Evolutionary conservation across 768 basidiomycete genomes (phyloP).

Genomic region (Calocybe indica): DNA sequence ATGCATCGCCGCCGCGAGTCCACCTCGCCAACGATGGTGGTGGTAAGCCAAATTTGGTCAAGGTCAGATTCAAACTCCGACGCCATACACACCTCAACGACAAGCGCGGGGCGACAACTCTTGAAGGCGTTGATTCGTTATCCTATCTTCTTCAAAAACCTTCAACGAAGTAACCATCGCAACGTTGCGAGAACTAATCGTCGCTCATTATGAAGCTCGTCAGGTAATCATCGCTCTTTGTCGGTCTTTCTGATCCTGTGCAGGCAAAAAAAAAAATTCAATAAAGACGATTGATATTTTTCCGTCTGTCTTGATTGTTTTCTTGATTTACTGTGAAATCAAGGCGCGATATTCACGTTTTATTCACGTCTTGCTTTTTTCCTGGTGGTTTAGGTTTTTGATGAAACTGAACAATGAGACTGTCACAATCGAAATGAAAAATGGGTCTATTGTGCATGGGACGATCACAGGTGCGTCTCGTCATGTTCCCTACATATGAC

Average conservation of each 20-base stretch:
- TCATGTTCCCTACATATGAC: too few relatives aligned
- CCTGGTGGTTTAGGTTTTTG: constrained; percentile 64
- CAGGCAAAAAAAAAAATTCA: neutral
- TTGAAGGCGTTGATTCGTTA: too few relatives aligned
- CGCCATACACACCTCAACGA: too few relatives aligned
- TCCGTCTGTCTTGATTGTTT: constrained; percentile 1
- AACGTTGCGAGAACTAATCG: too few relatives aligned
- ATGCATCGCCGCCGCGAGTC: too few relatives aligned
- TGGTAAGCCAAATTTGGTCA: too few relatives aligned
- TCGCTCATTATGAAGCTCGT: constrained; percentile 70
- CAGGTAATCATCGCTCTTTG: constrained; percentile 40
- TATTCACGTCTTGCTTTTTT: constrained; percentile 3
- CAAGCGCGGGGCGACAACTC: too few relatives aligned
- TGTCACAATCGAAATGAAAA: constrained; percentile 96
- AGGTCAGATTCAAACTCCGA: too few relatives aligned
- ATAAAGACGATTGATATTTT: neutral
- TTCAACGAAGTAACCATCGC: too few relatives aligned
- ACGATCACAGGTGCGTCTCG: constrained; percentile 84
- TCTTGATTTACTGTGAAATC: neutral
- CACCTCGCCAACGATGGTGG: too few relatives aligned
- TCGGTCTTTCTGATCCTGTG: constrained; percentile 6
- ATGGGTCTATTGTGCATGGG: constrained; percentile 90
- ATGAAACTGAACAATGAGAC: constrained; percentile 99
- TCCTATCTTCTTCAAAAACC: too few relatives aligned
- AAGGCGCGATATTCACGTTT: neutral